phyloP scores from a whole-genome alignment of 495 filamentous ascomycete species.

The Tetracladium marchalianum region DNA sequence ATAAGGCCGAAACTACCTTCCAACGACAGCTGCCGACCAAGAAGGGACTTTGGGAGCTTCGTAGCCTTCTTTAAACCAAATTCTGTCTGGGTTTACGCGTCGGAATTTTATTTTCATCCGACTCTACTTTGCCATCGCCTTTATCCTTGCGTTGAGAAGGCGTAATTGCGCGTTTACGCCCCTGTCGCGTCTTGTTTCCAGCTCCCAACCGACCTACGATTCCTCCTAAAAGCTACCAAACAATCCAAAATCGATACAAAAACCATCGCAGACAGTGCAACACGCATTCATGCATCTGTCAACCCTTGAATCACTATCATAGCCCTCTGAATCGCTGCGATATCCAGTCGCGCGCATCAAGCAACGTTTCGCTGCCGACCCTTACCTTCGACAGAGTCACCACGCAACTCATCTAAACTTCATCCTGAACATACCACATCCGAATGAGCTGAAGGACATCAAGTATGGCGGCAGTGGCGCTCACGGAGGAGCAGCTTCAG shows the following conservation, averaged over 20 bases:
- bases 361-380: not conserved
- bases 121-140: conserved; percentile 8
- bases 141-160: conserved; percentile 8
- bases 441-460: conserved; percentile 14
- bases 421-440: not conserved
- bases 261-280: not conserved
- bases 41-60: conserved; percentile 15
- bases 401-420: not conserved
- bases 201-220: not conserved
- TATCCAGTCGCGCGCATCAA: conserved; percentile 1
- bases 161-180: conserved; percentile 12
- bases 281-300: not conserved
- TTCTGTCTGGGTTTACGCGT: conserved; percentile 20
- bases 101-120: conserved; percentile 9
- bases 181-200: not conserved
- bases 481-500: conserved; percentile 20
- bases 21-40: conserved; percentile 15
- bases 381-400: not conserved
- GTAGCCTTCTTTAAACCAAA: conserved; percentile 11
- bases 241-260: not conserved
- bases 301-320: not conserved
- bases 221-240: not conserved
- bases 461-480: conserved; percentile 20
- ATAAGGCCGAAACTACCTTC: too few species aligned
- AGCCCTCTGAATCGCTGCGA: not conserved